Evolutionary conservation across 345 rosid genomes (phyloP).

Genomic region (Citrus hindsii): DNA sequence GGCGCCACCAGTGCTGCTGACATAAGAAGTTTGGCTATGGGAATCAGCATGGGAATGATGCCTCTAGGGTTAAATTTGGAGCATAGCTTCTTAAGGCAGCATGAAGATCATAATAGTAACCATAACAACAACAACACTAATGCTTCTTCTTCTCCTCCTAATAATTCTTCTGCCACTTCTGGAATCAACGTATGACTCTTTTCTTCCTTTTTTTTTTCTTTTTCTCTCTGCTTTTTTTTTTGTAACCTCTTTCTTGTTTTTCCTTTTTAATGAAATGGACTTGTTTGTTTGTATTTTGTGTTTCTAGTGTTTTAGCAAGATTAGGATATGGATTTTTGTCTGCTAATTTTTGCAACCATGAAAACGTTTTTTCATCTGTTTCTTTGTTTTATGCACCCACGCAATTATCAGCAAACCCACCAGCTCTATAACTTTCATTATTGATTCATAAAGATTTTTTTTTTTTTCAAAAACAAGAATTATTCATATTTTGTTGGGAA

Average conservation of each 20-base stretch:
- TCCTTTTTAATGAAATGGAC: neutral
- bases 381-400: neutral
- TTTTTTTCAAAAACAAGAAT: neutral
- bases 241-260: neutral
- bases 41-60: slow-evolving; percentile 32
- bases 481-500: neutral
- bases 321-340: neutral
- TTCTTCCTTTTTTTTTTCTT: neutral
- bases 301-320: slow-evolving; percentile 5
- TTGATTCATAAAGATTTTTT: neutral
- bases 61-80: slow-evolving; percentile 39
- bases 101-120: slow-evolving; percentile 15
- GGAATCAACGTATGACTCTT: slow-evolving; percentile 36
- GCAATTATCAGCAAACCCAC: neutral
- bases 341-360: slow-evolving; percentile 11
- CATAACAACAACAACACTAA: slow-evolving; percentile 18
- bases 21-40: slow-evolving; percentile 28
- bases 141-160: slow-evolving; percentile 23
- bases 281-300: neutral
- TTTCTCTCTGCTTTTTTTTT: neutral
- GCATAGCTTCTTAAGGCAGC: slow-evolving; percentile 42
- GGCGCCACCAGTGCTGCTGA: slow-evolving; percentile 20
- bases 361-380: neutral
- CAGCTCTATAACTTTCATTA: neutral
- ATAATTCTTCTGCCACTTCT: slow-evolving; percentile 35